A percentile compares a stretch with the other conserved stretches of the same genome.
Conservation (phyloP, 2,329 filamentous ascomycete species). For the Botryotinia convoluta region DNA sequence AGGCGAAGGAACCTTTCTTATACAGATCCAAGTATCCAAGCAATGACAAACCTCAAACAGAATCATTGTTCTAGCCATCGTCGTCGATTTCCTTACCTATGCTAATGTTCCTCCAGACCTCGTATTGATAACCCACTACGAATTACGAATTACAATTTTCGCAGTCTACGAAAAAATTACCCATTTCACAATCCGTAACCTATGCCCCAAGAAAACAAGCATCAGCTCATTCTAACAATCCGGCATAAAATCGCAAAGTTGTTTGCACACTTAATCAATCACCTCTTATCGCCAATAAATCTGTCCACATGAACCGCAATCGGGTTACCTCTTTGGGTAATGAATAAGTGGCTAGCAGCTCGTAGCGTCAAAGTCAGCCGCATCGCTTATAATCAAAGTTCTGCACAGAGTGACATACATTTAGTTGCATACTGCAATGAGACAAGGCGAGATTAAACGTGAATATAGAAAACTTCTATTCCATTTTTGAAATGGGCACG, state of each 20-base stretch:
- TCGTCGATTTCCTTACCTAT: background rate
- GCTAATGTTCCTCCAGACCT: background rate
- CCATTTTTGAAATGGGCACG: background rate
- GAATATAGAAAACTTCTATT: background rate
- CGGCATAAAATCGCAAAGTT: background rate
- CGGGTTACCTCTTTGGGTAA: background rate
- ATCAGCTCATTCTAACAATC: too few species aligned
- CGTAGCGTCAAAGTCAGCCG: background rate
- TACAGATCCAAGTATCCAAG: background rate
- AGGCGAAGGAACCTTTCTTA: background rate
- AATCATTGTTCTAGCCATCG: background rate
- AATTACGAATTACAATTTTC: background rate
- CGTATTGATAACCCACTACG: background rate
- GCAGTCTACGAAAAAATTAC: background rate
- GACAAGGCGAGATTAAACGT: background rate
- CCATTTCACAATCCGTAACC: background rate
- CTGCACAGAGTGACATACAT: background rate
- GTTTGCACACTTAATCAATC: background rate
- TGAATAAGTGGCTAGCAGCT: background rate
- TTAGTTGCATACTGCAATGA: background rate
- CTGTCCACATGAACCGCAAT: too few species aligned
- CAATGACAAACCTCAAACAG: background rate
- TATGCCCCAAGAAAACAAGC: background rate
- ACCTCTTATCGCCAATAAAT: background rate
- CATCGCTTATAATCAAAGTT: background rate